These are phyloP conservation scores for Cytospora mali DNA, from an alignment of 2,329 filamentous ascomycete genomes.

Conservation along the genomic window DNA sequence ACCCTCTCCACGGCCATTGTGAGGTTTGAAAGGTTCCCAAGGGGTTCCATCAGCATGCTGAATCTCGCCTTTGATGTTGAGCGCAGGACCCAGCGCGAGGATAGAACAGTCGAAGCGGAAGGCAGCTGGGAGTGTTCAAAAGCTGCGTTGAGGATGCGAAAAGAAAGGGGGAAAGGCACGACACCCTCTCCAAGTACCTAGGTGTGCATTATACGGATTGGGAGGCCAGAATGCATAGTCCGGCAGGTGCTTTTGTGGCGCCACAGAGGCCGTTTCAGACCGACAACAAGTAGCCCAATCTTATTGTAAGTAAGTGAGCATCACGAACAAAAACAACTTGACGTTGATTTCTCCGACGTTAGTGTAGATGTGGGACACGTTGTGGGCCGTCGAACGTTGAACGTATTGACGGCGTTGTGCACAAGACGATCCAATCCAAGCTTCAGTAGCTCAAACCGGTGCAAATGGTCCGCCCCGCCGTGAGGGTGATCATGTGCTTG, in stretches of 20 bases:
- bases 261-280: no score
- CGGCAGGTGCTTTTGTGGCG: not conserved
- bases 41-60: not conserved
- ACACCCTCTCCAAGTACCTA: not conserved
- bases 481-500: not conserved
- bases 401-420: not conserved
- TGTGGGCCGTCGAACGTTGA: not conserved
- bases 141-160: not conserved
- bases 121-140: no score
- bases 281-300: no score
- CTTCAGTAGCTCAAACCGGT: not conserved
- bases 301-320: no score
- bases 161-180: not conserved
- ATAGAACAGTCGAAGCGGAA: not conserved
- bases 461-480: not conserved
- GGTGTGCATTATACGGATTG: no score
- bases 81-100: not conserved
- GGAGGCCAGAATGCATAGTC: not conserved
- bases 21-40: not conserved
- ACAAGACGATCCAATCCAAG: no score
- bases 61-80: not conserved
- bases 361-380: not conserved
- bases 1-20: not conserved
- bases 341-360: not conserved
- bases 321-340: no score